Conservation (phyloP, 441 rosid genomes). For the Brassica hybrid region DNA sequence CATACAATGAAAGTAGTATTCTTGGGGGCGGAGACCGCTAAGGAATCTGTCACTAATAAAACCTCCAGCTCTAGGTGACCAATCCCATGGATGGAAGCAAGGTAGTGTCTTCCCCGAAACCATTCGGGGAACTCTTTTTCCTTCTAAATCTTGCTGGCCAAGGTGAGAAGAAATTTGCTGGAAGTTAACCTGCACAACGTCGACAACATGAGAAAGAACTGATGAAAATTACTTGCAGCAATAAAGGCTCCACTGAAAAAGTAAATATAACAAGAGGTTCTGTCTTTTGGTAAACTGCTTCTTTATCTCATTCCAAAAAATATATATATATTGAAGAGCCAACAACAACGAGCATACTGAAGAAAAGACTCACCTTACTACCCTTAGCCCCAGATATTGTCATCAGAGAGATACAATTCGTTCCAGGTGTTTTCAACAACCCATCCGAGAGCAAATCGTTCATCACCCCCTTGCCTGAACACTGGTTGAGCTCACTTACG, state of each 20-base stretch:
- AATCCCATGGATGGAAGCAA: conserved; percentile 98
- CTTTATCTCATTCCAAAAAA: too few species aligned
- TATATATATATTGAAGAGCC: too few species aligned
- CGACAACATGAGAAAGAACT: conserved; percentile 22
- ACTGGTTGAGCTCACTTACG: conserved; percentile 74
- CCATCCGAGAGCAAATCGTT: conserved; percentile 85
- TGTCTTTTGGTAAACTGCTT: too few species aligned
- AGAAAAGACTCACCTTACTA: conserved; percentile 73
- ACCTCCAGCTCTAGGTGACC: conserved; percentile 98
- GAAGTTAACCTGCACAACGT: conserved; percentile 84
- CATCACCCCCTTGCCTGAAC: conserved; percentile 75
- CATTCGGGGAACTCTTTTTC: conserved; percentile 99
- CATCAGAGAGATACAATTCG: conserved; percentile 94
- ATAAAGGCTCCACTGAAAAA: not conserved
- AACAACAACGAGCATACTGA: conserved; percentile 8
- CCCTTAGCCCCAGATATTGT: conserved; percentile 99
- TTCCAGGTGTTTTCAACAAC: conserved; percentile 83
- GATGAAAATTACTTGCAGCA: conserved; percentile 5
- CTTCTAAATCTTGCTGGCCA: conserved; percentile 99
- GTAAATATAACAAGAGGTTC: not conserved
- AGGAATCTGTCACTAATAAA: conserved; percentile 96
- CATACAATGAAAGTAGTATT: conserved; percentile 99
- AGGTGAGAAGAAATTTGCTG: conserved; percentile 97
- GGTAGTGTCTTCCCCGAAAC: conserved; percentile 99
- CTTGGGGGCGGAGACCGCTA: conserved; percentile 99